phyloP scores from a whole-genome alignment of 768 basidiomycete genomes.

The Hygrocybe punicea region DNA sequence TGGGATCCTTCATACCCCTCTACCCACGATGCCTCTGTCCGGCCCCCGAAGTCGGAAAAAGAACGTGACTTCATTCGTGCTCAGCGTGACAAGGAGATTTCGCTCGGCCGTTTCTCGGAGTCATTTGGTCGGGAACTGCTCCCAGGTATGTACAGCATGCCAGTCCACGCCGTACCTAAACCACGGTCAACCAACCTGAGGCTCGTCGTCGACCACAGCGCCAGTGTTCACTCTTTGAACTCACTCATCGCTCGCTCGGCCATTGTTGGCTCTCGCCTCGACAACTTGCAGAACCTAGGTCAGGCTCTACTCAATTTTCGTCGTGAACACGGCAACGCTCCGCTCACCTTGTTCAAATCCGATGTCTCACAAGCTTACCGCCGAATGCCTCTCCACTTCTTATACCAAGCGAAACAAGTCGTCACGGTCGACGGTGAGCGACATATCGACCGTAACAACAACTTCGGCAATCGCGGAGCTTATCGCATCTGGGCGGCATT shows the following conservation, averaged over 20 bases:
- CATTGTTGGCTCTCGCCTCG: no score
- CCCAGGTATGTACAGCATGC: slow-evolving; percentile 34
- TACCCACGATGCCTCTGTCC: slow-evolving; percentile 28
- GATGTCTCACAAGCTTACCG: no score
- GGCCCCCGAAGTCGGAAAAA: no score
- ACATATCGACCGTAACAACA: slow-evolving; percentile 12
- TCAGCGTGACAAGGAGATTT: no score
- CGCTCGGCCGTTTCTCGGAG: no score
- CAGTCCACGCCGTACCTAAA: slow-evolving; percentile 31
- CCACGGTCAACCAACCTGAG: no score
- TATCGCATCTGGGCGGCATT: no score
- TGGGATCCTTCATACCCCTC: no score
- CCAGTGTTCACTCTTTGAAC: slow-evolving; percentile 22
- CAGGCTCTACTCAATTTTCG: no score
- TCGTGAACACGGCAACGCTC: slow-evolving; percentile 5
- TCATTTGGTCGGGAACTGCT: slow-evolving; percentile 27
- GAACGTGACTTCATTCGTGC: no score
- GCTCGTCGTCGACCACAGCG: slow-evolving; percentile 42
- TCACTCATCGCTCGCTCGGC: no score
- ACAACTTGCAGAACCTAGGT: no score
- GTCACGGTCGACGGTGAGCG: not conserved
- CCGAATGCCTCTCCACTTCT: slow-evolving; percentile 30
- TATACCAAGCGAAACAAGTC: slow-evolving; percentile 32
- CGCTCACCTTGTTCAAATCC: slow-evolving; percentile 33
- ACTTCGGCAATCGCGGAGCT: slow-evolving; percentile 18